Percentiles rank a stretch among this genome's conserved stretches.
phyloP scores from a whole-genome alignment of 495 filamentous ascomycete genomes.

The Tuber umbilicatum region DNA sequence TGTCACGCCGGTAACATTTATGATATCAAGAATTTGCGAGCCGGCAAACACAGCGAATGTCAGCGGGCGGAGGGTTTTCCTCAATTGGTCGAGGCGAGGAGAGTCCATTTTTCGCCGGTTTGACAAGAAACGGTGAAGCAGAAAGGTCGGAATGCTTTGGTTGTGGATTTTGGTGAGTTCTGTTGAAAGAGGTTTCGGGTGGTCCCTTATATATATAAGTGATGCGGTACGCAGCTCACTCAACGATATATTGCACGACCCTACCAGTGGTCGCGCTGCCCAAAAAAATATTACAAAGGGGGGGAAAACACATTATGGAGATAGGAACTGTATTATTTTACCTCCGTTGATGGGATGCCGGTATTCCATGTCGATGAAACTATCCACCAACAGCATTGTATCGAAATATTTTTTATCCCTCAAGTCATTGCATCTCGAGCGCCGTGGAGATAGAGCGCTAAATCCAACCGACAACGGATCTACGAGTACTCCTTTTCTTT shows the following conservation, averaged over 20 bases:
- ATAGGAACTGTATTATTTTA: not conserved
- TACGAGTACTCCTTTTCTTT: no score
- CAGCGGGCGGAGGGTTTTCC: constrained; percentile 8
- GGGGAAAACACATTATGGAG: not conserved
- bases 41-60: constrained; percentile 20
- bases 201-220: not conserved
- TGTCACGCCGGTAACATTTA: constrained; percentile 26
- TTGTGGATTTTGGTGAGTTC: not conserved
- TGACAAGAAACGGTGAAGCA: not conserved
- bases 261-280: not conserved
- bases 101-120: not conserved
- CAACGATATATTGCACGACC: not conserved
- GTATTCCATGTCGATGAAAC: not conserved
- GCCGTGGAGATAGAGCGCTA: not conserved
- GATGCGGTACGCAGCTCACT: not conserved
- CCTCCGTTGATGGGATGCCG: not conserved
- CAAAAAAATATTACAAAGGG: not conserved
- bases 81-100: constrained; percentile 10
- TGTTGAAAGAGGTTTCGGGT: not conserved
- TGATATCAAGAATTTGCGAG: constrained; percentile 23
- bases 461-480: not conserved
- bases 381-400: not conserved
- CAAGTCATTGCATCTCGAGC: not conserved
- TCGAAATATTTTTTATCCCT: not conserved
- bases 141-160: not conserved